Conservation (phyloP, 192 early-diverging fungal species). For the Mortierella alpina region DNA sequence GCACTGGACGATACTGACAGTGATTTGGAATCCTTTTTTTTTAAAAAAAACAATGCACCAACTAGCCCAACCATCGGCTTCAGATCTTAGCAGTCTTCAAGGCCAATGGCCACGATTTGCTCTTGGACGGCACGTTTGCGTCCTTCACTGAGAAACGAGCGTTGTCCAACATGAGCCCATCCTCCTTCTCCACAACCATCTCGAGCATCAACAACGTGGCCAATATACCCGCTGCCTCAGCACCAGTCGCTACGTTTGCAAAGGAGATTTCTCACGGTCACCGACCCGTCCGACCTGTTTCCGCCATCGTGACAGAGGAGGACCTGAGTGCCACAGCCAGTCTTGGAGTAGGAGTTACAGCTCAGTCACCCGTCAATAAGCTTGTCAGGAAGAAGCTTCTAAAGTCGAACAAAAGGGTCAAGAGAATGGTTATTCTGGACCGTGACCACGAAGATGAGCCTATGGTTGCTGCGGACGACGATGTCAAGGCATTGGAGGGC, state of each 20-base stretch:
- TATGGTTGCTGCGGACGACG: neutral
- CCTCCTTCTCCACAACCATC: conserved; percentile 28
- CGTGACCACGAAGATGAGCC: conserved; percentile 24
- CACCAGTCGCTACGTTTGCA: conserved; percentile 30
- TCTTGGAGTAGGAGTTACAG: neutral
- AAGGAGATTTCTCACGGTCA: conserved; percentile 11
- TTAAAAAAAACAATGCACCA: neutral
- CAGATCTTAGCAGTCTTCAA: conserved; percentile 61
- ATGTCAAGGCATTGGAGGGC: neutral
- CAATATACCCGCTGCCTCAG: conserved; percentile 54
- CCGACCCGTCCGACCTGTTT: neutral
- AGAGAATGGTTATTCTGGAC: conserved; percentile 42
- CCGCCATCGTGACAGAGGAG: conserved; percentile 10
- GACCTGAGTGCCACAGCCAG: conserved; percentile 7
- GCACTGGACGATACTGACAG: neutral
- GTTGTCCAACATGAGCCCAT: conserved; percentile 22
- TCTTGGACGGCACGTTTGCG: conserved; percentile 63
- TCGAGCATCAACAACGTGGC: conserved; percentile 44
- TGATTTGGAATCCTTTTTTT: neutral
- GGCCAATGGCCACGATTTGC: conserved; percentile 55
- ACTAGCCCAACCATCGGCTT: conserved; percentile 60
- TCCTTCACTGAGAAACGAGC: conserved; percentile 58
- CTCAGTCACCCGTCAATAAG: conserved; percentile 20
- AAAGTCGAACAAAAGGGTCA: conserved; percentile 33
- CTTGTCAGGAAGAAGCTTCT: conserved; percentile 44